These are phyloP conservation scores for Ambrosiella beaveri DNA, from an alignment of 2,329 filamentous ascomycete species.

Conservation along the genomic window DNA sequence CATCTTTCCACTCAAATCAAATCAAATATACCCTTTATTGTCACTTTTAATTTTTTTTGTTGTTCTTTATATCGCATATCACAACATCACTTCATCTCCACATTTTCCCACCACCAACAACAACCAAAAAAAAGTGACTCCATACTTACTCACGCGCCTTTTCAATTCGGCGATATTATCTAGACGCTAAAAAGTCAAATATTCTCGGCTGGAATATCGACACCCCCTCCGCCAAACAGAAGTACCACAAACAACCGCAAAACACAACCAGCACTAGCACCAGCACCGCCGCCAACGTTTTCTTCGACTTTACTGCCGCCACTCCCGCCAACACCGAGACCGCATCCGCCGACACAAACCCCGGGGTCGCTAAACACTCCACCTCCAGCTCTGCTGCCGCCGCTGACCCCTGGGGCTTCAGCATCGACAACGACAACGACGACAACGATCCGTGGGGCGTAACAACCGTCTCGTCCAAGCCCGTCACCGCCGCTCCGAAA, in stretches of 20 bases:
- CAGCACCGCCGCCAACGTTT: not conserved
- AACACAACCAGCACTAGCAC: not conserved
- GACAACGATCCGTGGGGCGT: constrained; percentile 5
- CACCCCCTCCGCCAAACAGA: not conserved
- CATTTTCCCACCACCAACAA: not conserved
- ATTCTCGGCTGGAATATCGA: not conserved
- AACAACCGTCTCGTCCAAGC: not conserved
- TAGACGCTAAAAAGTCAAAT: too few species aligned
- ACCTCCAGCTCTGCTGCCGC: too few species aligned
- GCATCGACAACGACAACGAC: not conserved
- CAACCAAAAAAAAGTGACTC: not conserved
- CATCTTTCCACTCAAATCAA: not conserved
- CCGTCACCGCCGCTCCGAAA: not conserved
- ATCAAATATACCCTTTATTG: not conserved
- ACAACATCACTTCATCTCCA: not conserved
- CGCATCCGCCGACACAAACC: not conserved
- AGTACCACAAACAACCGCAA: not conserved
- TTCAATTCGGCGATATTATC: too few species aligned
- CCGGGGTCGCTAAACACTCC: constrained; percentile 16
- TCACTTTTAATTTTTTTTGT: not conserved
- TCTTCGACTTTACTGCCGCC: not conserved
- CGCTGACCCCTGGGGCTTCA: constrained; percentile 9
- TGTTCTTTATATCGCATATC: not conserved
- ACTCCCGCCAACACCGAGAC: constrained; percentile 17
- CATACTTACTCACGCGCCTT: not conserved